Percentiles rank a stretch among this genome's conserved stretches.
phyloP scores from a whole-genome alignment of 2,329 filamentous ascomycete genomes.

The Cytospora schulzeri region DNA sequence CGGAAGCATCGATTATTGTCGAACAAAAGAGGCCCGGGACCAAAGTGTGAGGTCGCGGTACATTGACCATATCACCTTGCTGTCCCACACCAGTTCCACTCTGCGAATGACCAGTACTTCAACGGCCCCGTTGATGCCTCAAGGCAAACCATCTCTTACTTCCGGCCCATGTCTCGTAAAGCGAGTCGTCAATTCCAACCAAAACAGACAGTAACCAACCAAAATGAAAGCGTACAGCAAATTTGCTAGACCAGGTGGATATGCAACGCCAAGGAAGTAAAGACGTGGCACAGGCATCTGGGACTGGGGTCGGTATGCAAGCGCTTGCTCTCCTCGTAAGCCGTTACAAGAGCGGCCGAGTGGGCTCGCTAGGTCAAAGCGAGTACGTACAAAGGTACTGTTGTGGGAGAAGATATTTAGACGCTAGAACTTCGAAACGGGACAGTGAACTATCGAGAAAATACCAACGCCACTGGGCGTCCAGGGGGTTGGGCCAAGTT shows the following conservation, averaged over 20 bases:
- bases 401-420: slow-evolving; percentile 4
- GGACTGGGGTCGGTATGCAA: background rate
- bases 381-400: slow-evolving; percentile 9
- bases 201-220: background rate
- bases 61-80: slow-evolving; percentile 5
- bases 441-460: slow-evolving; percentile 9
- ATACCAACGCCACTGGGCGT: slow-evolving; percentile 14
- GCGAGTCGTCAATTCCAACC: background rate
- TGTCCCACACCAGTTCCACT: background rate
- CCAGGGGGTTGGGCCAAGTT: background rate
- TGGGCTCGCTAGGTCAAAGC: background rate
- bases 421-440: slow-evolving; percentile 16
- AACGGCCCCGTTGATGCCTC: background rate
- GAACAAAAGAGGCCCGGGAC: background rate
- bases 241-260: slow-evolving; percentile 16
- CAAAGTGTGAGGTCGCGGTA: background rate
- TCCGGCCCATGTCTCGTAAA: background rate
- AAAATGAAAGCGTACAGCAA: background rate
- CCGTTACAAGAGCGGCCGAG: slow-evolving; percentile 4
- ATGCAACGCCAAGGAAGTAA: slow-evolving; percentile 25
- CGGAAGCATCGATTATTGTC: background rate
- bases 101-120: background rate
- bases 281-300: slow-evolving; percentile 21
- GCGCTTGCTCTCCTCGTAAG: slow-evolving; percentile 19
- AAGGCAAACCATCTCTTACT: background rate